Percentiles rank a stretch among this genome's conserved stretches.
phyloP scores from a whole-genome alignment of 768 basidiomycete species.

The Leccinum variicolor region DNA sequence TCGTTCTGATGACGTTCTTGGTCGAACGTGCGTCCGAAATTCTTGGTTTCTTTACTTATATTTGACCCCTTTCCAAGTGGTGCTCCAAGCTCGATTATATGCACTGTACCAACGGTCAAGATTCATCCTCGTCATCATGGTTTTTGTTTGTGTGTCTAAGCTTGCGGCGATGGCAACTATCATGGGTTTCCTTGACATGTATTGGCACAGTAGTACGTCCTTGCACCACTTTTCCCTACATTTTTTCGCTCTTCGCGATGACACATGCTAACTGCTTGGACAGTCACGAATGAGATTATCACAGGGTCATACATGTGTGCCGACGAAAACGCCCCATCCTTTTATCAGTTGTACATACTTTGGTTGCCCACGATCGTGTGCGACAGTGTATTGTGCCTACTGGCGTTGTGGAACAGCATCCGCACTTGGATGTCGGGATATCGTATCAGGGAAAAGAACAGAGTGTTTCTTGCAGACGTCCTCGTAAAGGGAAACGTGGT shows the following conservation, averaged over 20 bases:
- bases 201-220: slow-evolving; percentile 1
- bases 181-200: neutral
- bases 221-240: no score
- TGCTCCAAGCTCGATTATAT: neutral
- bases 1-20: neutral
- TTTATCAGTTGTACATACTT: slow-evolving; percentile 2
- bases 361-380: slow-evolving; percentile 10
- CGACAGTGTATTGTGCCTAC: slow-evolving; percentile 2
- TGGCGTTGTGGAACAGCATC: slow-evolving; percentile 2
- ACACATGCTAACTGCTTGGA: neutral
- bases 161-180: neutral
- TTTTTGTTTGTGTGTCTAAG: neutral
- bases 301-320: slow-evolving; percentile 2
- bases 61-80: neutral
- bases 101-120: neutral
- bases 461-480: neutral
- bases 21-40: slow-evolving; percentile 4
- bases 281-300: neutral
- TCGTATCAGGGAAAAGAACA: no score
- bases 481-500: neutral
- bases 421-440: neutral
- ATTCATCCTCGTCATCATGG: neutral
- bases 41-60: neutral
- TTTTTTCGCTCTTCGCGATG: no score
- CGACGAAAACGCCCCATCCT: neutral